These are phyloP conservation scores for Collybia sp. DNA, from an alignment of 768 basidiomycete genomes.

Conservation along the genomic window DNA sequence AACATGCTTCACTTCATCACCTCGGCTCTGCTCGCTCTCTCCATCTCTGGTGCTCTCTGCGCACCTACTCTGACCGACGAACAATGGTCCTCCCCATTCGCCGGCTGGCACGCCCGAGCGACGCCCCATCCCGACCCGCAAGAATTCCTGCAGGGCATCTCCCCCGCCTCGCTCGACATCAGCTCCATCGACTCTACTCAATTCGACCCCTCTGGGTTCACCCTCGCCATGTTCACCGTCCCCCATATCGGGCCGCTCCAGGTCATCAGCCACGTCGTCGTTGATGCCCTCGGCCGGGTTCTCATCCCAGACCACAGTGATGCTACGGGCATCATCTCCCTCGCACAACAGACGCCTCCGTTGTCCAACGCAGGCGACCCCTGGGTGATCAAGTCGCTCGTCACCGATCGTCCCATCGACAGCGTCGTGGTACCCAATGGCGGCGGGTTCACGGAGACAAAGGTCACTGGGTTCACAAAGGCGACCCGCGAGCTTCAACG, in stretches of 20 bases:
- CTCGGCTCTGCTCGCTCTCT: no score
- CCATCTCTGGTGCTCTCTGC: no score
- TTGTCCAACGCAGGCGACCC: conserved; percentile 25
- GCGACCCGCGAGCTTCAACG: conserved; percentile 19
- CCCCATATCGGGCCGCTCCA: not conserved
- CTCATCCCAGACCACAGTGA: conserved; percentile 19
- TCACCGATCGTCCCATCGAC: conserved; percentile 28
- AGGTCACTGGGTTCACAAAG: conserved; percentile 32
- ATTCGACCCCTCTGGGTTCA: conserved; percentile 28
- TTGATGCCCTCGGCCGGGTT: conserved; percentile 26
- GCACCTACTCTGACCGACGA: no score
- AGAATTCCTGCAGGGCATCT: conserved; percentile 15
- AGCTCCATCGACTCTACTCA: conserved; percentile 27
- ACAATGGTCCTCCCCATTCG: conserved; percentile 17
- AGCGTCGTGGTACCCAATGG: conserved; percentile 21
- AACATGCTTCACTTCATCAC: no score
- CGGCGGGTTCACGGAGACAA: conserved; percentile 19
- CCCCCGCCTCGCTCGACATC: conserved; percentile 19
- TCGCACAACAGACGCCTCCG: conserved; percentile 14
- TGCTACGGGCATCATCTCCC: conserved; percentile 17
- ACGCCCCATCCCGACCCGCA: conserved; percentile 17
- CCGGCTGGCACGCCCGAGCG: conserved; percentile 24
- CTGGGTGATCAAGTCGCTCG: conserved; percentile 25
- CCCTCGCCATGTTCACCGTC: conserved; percentile 25
- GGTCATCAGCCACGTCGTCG: conserved; percentile 14